Conservation (phyloP, 2,329 filamentous ascomycete genomes). For the Aspergillus hortae region DNA sequence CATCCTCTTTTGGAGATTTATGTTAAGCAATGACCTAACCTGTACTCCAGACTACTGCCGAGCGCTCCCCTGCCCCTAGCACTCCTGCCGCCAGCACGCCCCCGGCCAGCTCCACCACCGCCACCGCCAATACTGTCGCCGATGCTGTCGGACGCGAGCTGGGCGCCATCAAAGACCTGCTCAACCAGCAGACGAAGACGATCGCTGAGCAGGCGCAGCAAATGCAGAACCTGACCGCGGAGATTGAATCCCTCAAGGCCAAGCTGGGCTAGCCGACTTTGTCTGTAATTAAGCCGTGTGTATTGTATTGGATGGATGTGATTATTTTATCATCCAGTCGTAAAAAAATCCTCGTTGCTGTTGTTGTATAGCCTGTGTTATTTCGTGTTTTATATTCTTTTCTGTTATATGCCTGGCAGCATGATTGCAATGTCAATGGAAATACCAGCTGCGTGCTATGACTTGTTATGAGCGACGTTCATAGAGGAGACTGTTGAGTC, state of each 20-base stretch:
- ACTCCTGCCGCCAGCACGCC: conserved; percentile 21
- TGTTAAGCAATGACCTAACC: neutral
- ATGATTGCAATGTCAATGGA: conserved; percentile 15
- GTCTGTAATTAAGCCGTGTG: neutral
- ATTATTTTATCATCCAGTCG: neutral
- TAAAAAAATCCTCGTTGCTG: conserved; percentile 6
- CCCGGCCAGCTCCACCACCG: conserved; percentile 35
- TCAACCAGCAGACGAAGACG: conserved; percentile 73
- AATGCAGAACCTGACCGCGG: conserved; percentile 64
- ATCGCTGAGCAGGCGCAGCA: conserved; percentile 75
- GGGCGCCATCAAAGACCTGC: conserved; percentile 70
- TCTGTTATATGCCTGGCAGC: conserved; percentile 8
- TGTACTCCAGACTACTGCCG: neutral
- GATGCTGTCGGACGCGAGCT: conserved; percentile 63
- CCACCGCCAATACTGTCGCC: conserved; percentile 24
- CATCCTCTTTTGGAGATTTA: neutral
- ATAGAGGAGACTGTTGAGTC: too few relatives aligned
- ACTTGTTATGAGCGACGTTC: too few relatives aligned
- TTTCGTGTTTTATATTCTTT: conserved; percentile 11
- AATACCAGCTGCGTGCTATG: neutral
- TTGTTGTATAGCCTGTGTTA: conserved; percentile 2
- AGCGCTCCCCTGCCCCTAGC: conserved; percentile 28
- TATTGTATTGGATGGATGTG: conserved; percentile 7
- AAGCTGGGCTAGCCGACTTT: conserved; percentile 53
- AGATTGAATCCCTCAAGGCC: conserved; percentile 79